Evolutionary conservation across 352 stramenopile species (phyloP), one percentile per base, ranked within the genome.

Genomic region (Phytophthora fragariae): DNA sequence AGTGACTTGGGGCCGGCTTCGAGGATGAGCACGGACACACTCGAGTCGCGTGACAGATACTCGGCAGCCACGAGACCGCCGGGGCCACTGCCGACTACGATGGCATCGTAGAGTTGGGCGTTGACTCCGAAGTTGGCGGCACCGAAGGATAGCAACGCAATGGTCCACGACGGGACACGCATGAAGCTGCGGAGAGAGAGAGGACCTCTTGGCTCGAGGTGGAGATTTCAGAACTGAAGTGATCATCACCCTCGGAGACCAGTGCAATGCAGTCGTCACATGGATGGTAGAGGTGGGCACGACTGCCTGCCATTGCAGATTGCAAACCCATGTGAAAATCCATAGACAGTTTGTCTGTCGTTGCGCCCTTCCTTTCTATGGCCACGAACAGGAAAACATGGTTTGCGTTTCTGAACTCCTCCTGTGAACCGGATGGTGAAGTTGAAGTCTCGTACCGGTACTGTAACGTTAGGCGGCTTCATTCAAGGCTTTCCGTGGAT

Each of bases 51-150:
- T 3, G 81, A 85, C 17, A 92, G 53, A 55, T 77, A 89, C 72
- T 92, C 82, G 37, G 85, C 82, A 29, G 84, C 85, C 3, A 89
- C 80, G 21, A 91, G 81, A n/a, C 83, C 83, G 2, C 83, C 85
- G 31, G 85, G 83, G 0, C 85, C 83, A 64, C 75, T 87, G 46
- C 85, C 83, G 2, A 92, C 71, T 52, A 91, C 65, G 31, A 91
- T 77, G 12, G 83, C 81, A 33, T 92, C 83, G 70, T 89, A 92
- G 0, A 70, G 53, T 71, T 84, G 78, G 17, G 66, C 74, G 14
- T 70, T 9, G 17, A 29, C 57, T 41, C 46, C 19, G 7, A 24
- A 39, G 27, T 14, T 50, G 35, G 39, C 27, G 5, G 46, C 31
- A 50, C 2, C 27, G 35, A 75, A 11, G 3, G 62, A 21, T 44